Evolutionary conservation across 352 stramenopile genomes (phyloP).

Genomic region (Peronospora belbahrii): DNA sequence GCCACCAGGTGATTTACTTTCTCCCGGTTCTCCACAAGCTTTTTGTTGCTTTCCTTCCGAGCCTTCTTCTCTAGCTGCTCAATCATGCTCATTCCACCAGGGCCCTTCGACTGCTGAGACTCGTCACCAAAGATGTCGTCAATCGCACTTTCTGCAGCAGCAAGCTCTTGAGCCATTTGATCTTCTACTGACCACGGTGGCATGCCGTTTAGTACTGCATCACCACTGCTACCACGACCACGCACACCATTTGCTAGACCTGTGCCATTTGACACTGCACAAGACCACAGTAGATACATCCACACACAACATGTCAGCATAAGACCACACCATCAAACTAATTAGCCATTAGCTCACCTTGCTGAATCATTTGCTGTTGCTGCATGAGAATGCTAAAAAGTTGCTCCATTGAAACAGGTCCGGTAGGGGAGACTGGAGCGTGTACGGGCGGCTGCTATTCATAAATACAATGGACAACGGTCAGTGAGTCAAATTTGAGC

Average conservation of each 20-base stretch:
- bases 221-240: conserved; percentile 14
- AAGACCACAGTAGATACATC: no score
- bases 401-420: conserved; percentile 76
- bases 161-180: conserved; percentile 78
- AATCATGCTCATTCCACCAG: conserved; percentile 81
- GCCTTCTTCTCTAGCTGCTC: conserved; percentile 85
- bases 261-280: conserved; percentile 40
- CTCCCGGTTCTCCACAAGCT: conserved; percentile 66
- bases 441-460: conserved; percentile 32
- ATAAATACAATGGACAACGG: not conserved
- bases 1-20: conserved; percentile 56
- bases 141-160: conserved; percentile 66
- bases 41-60: conserved; percentile 81
- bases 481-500: not conserved
- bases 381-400: conserved; percentile 85
- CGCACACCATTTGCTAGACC: conserved; percentile 15
- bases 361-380: conserved; percentile 83
- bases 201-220: conserved; percentile 4
- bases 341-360: conserved; percentile 31
- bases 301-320: conserved; percentile 1
- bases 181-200: conserved; percentile 55
- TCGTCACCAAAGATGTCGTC: conserved; percentile 83
- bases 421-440: conserved; percentile 16
- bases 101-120: conserved; percentile 50
- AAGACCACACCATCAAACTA: not conserved